A percentile compares a stretch with the other conserved stretches of the same genome.
Evolutionary conservation across 2,329 filamentous ascomycete genomes (phyloP).

Genomic region (Coniochaeta prunicola): DNA sequence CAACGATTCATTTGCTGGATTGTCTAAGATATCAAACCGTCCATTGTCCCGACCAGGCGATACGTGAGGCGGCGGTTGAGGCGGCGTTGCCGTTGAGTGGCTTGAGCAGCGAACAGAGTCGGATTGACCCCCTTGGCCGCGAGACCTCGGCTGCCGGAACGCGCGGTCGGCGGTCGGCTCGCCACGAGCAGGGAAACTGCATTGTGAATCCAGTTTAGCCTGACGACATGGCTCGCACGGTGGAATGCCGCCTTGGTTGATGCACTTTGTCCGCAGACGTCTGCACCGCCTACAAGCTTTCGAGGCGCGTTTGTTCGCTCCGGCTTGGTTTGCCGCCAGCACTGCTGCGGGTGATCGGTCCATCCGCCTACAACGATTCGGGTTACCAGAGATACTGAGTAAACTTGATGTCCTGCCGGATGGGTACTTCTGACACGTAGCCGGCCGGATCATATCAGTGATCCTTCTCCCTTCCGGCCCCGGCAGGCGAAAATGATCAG

Average conservation of each 20-base stretch:
- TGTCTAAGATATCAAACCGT: no score
- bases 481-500: no score
- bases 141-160: neutral
- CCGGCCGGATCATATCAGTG: no score
- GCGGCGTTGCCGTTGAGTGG: neutral
- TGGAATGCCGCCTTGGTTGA: neutral
- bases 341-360: neutral
- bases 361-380: neutral
- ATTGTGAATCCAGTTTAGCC: neutral
- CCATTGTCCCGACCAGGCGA: no score
- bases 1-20: no score
- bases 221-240: neutral
- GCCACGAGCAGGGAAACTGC: neutral
- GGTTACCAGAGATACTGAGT: no score
- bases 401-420: no score
- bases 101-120: neutral
- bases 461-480: no score
- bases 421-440: no score
- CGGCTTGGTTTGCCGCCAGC: neutral
- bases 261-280: neutral
- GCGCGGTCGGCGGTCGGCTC: neutral
- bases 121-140: no score
- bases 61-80: neutral
- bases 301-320: neutral
- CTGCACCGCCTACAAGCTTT: conserved; percentile 2